phyloP scores from a whole-genome alignment of 768 basidiomycete species.

The Coprinopsis cinerea region DNA sequence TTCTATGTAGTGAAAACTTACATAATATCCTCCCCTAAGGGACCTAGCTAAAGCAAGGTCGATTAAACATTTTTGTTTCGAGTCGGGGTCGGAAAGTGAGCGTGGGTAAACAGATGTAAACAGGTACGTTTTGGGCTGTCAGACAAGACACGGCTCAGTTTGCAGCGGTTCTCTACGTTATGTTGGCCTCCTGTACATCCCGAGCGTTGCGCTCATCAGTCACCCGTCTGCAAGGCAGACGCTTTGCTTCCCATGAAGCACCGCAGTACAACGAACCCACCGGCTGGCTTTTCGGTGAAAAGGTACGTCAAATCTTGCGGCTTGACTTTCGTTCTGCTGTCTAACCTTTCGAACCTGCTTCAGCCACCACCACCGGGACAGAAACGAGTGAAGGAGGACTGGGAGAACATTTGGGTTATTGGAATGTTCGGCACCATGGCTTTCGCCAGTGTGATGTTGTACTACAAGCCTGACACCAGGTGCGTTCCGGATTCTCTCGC shows the following conservation, averaged over 20 bases:
- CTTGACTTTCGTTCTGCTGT: not conserved
- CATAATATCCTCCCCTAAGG: too few relatives aligned
- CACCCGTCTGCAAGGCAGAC: conserved; percentile 32
- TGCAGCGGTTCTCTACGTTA: conserved; percentile 25
- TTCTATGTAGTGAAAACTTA: too few relatives aligned
- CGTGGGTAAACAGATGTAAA: not conserved
- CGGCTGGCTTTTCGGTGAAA: conserved; percentile 85
- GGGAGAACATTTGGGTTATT: conserved; percentile 87
- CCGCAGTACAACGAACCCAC: conserved; percentile 87
- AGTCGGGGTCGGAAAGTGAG: not conserved
- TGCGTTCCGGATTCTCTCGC: conserved; percentile 29
- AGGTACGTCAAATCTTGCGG: conserved; percentile 43
- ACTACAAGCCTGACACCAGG: conserved; percentile 95
- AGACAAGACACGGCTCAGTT: conserved; percentile 4
- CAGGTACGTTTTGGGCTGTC: not conserved
- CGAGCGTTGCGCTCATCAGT: conserved; percentile 39
- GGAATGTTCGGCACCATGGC: conserved; percentile 90
- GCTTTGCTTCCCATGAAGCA: conserved; percentile 68
- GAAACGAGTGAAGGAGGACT: conserved; percentile 82
- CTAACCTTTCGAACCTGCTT: not conserved
- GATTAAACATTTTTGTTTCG: too few relatives aligned
- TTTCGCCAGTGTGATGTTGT: conserved; percentile 66
- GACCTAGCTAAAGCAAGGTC: too few relatives aligned
- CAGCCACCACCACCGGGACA: conserved; percentile 76
- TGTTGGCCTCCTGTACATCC: conserved; percentile 38